Percentiles rank a stretch among this genome's conserved stretches.
Evolutionary conservation across 108 stramenopile genomes (phyloP).

Genomic region (Thalassiosira profunda): DNA sequence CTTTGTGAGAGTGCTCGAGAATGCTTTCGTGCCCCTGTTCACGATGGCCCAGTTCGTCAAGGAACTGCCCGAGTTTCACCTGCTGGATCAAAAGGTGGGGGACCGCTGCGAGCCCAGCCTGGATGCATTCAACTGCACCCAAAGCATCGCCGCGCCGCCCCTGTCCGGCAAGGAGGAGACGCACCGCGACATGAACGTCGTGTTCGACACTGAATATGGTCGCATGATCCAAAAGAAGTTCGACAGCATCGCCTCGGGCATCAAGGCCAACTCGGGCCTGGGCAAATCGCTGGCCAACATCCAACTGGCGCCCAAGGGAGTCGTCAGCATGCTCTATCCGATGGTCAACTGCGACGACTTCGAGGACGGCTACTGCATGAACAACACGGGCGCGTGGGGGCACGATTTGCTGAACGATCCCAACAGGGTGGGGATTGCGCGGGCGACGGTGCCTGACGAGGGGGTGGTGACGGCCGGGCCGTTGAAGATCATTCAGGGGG

Average conservation of each 20-base stretch:
- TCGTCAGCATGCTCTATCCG: slow-evolving; percentile 21
- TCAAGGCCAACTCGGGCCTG: slow-evolving; percentile 22
- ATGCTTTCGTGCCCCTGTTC: slow-evolving; percentile 33
- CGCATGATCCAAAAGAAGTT: slow-evolving; percentile 16
- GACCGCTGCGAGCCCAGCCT: slow-evolving; percentile 17
- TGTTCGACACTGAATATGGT: slow-evolving; percentile 16
- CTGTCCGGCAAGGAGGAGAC: slow-evolving; percentile 20
- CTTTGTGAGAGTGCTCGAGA: slow-evolving; percentile 26
- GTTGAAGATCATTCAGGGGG: slow-evolving; percentile 40
- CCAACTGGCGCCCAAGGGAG: slow-evolving; percentile 39
- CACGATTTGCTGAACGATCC: slow-evolving; percentile 48
- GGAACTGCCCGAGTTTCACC: slow-evolving; percentile 16
- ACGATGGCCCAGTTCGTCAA: slow-evolving; percentile 32
- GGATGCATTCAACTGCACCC: slow-evolving; percentile 18
- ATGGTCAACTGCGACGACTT: slow-evolving; percentile 41
- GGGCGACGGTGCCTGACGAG: slow-evolving; percentile 32
- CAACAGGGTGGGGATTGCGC: slow-evolving; percentile 6
- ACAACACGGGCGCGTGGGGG: slow-evolving; percentile 33
- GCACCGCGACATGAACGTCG: slow-evolving; percentile 22
- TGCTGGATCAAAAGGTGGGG: slow-evolving; percentile 19
- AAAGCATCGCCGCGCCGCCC: slow-evolving; percentile 22
- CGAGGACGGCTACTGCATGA: slow-evolving; percentile 36
- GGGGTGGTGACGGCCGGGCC: slow-evolving; percentile 64
- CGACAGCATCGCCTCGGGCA: slow-evolving; percentile 22
- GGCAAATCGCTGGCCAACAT: slow-evolving; percentile 27